Conservation (phyloP, 2,329 filamentous ascomycete genomes). For the Aspergillus chevalieri region DNA sequence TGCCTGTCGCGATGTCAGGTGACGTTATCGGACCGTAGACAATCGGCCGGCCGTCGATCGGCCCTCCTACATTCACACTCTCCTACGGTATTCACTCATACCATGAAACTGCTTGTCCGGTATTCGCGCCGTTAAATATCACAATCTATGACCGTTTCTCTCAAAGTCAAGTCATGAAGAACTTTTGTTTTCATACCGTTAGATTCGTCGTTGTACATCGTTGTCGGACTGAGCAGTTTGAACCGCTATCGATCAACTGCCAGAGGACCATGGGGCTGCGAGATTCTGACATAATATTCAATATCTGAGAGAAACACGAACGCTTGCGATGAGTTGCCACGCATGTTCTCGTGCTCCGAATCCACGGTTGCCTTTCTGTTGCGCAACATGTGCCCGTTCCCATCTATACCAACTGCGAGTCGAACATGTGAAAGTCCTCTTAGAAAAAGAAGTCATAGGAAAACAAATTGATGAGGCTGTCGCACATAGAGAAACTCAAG, state of each 20-base stretch:
- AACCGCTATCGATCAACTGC: slow-evolving; percentile 1
- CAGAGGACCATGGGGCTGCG: slow-evolving; percentile 19
- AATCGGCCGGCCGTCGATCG: not conserved
- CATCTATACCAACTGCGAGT: slow-evolving; percentile 60
- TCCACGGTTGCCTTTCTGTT: slow-evolving; percentile 60
- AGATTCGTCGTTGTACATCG: slow-evolving; percentile 6
- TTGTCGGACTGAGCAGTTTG: slow-evolving; percentile 4
- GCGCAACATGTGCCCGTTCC: slow-evolving; percentile 64
- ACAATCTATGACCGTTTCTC: not conserved
- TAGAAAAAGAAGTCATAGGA: slow-evolving; percentile 54
- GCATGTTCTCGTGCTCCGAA: slow-evolving; percentile 54
- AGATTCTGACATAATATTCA: slow-evolving; percentile 10
- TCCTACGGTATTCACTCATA: not conserved
- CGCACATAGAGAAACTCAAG: slow-evolving; percentile 3
- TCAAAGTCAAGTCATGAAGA: slow-evolving; percentile 7
- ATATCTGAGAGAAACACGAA: slow-evolving; percentile 6
- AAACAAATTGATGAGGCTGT: slow-evolving; percentile 40
- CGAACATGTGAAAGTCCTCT: slow-evolving; percentile 52
- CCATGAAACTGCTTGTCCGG: not conserved
- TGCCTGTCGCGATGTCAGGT: slow-evolving; percentile 9
- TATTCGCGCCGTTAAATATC: not conserved
- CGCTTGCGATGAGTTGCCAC: slow-evolving; percentile 58
- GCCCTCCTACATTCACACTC: not conserved
- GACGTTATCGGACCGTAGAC: slow-evolving; percentile 8
- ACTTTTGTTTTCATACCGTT: slow-evolving; percentile 5